A percentile compares a stretch with the other conserved stretches of the same genome.
Evolutionary conservation across 164 flowering plant species (phyloP).

Genomic region (Aristolochia californica): DNA sequence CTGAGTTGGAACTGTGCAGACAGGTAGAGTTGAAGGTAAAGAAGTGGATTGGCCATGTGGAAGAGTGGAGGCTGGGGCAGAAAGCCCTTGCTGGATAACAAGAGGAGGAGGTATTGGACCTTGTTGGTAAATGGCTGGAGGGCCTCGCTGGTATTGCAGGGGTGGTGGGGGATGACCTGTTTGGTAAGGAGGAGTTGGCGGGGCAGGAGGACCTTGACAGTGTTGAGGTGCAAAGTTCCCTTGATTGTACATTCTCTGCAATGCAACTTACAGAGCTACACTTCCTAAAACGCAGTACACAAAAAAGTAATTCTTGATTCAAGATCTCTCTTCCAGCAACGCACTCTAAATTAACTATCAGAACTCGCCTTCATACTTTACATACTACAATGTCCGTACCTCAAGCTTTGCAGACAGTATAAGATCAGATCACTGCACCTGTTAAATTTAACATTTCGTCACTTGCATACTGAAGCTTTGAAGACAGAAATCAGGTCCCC

Average conservation of each 20-base stretch:
- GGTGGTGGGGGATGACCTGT: slow-evolving; percentile 19
- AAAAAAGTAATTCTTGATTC: too few species aligned
- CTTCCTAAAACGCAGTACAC: neutral
- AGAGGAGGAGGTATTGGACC: slow-evolving; percentile 8
- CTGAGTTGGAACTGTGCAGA: slow-evolving; percentile 7
- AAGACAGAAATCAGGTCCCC: too few species aligned
- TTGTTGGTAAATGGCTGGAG: neutral
- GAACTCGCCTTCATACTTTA: too few species aligned
- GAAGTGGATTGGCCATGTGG: slow-evolving; percentile 16
- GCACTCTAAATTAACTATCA: too few species aligned
- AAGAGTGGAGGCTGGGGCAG: slow-evolving; percentile 7
- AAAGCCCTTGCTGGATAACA: slow-evolving; percentile 19
- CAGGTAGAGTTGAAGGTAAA: slow-evolving; percentile 7
- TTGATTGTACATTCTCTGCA: slow-evolving; percentile 34
- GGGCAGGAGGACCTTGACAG: slow-evolving; percentile 20
- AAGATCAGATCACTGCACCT: too few species aligned
- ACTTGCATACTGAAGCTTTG: too few species aligned
- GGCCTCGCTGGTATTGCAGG: slow-evolving; percentile 9
- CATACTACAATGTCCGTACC: too few species aligned
- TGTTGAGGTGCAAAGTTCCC: slow-evolving; percentile 35
- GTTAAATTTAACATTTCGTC: too few species aligned
- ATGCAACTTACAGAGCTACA: neutral
- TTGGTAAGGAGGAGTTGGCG: slow-evolving; percentile 11
- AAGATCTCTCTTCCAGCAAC: too few species aligned
- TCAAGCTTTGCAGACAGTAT: too few species aligned